Percentiles rank a stretch among this genome's conserved stretches.
phyloP scores from a whole-genome alignment of 2,329 filamentous ascomycete species.

The Aschersonia sp. region DNA sequence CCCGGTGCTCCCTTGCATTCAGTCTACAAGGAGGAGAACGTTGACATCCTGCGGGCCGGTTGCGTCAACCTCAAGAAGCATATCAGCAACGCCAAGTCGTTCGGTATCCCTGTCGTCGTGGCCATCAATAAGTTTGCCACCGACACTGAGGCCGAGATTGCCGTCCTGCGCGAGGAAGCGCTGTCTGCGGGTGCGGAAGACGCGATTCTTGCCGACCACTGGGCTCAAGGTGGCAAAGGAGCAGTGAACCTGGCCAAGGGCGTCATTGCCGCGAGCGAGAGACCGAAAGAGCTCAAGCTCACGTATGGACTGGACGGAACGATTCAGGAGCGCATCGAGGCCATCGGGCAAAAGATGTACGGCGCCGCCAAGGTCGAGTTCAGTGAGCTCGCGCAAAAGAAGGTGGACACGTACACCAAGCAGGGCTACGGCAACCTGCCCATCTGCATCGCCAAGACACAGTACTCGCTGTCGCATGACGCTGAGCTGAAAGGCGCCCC shows the following conservation, averaged over 20 bases:
- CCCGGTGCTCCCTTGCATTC: constrained; percentile 74
- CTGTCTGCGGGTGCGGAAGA: constrained; percentile 86
- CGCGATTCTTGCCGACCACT: constrained; percentile 89
- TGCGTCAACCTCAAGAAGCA: constrained; percentile 95
- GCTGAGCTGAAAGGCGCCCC: constrained; percentile 89
- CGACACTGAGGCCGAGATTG: constrained; percentile 84
- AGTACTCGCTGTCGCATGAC: constrained; percentile 92
- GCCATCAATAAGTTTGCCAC: constrained; percentile 95
- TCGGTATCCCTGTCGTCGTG: constrained; percentile 87
- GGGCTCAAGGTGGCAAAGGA: constrained; percentile 85
- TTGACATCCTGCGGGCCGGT: constrained; percentile 76
- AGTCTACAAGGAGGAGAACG: constrained; percentile 86
- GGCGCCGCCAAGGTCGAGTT: constrained; percentile 82
- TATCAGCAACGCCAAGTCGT: constrained; percentile 75
- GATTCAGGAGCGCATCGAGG: constrained; percentile 80
- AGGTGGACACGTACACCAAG: constrained; percentile 85
- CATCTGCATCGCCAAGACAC: constrained; percentile 95
- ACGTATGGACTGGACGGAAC: constrained; percentile 69
- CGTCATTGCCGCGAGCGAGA: constrained; percentile 68
- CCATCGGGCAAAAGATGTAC: constrained; percentile 87
- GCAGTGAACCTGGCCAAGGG: constrained; percentile 79
- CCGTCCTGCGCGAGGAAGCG: constrained; percentile 78
- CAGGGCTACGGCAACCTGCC: constrained; percentile 89
- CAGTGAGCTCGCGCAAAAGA: constrained; percentile 85
- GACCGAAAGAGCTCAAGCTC: constrained; percentile 76